Conservation (phyloP, 2,329 filamentous ascomycete genomes). For the Elsinoe fawcettii region DNA sequence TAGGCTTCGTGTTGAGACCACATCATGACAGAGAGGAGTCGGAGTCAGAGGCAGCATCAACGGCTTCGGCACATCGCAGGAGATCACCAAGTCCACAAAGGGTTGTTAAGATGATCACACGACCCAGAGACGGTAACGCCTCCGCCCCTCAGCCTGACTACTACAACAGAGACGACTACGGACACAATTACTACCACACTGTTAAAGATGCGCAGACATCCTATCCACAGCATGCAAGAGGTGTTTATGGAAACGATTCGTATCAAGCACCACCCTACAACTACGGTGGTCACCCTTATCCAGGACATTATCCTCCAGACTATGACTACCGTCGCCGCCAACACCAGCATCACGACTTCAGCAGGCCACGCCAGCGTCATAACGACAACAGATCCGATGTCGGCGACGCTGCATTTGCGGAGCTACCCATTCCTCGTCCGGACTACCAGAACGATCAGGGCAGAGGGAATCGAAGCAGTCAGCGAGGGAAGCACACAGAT, state of each 20-base stretch:
- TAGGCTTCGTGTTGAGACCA: too few relatives aligned
- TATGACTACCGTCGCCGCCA: not conserved
- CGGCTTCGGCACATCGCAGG: too few relatives aligned
- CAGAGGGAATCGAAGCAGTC: not conserved
- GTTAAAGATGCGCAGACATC: not conserved
- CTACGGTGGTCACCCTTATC: too few relatives aligned
- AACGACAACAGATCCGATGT: not conserved
- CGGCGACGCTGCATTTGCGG: not conserved
- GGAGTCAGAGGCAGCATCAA: too few relatives aligned
- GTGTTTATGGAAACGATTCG: not conserved
- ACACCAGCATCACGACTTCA: too few relatives aligned
- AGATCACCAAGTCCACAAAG: too few relatives aligned
- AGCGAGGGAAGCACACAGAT: not conserved
- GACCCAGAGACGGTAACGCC: too few relatives aligned
- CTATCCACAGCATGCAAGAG: not conserved
- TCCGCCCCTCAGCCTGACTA: too few relatives aligned
- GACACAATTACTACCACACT: conserved; percentile 4
- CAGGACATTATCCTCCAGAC: too few relatives aligned
- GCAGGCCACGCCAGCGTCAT: not conserved
- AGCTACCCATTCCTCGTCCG: not conserved
- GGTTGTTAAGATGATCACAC: too few relatives aligned
- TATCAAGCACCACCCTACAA: too few relatives aligned
- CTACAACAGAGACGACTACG: not conserved
- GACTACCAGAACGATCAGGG: not conserved
- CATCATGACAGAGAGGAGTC: too few relatives aligned